Conservation (phyloP, 495 filamentous ascomycete species). For the Trichoderma asperelloides region DNA sequence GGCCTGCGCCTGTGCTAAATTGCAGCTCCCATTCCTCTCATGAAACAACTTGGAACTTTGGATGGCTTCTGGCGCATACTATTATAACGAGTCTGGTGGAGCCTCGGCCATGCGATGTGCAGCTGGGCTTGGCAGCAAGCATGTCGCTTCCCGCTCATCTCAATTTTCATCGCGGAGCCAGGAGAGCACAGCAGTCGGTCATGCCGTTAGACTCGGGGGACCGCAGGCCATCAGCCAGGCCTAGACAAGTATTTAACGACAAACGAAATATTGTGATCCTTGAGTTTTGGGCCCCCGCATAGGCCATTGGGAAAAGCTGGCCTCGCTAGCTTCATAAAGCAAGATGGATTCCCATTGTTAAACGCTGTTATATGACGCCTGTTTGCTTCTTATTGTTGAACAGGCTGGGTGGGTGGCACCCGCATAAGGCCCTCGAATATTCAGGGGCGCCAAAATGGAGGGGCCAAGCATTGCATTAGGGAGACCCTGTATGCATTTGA, state of each 20-base stretch:
- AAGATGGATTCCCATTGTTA: background rate
- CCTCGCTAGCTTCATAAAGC: background rate
- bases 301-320: background rate
- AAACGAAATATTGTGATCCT: background rate
- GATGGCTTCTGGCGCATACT: background rate
- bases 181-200: slow-evolving; percentile 3
- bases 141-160: slow-evolving; percentile 6
- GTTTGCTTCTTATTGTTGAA: background rate
- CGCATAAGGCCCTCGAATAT: background rate
- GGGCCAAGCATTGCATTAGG: slow-evolving; percentile 1
- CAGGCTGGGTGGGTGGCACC: background rate
- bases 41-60: background rate
- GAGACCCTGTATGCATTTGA: slow-evolving; percentile 1
- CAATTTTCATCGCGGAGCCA: background rate
- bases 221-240: background rate
- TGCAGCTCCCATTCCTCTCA: background rate
- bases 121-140: background rate
- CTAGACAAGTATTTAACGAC: background rate
- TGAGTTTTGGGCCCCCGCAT: background rate
- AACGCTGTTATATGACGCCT: background rate
- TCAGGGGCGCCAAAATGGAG: slow-evolving; percentile 3
- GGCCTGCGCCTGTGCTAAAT: background rate
- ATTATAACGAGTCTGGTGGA: slow-evolving; percentile 1
- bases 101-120: background rate
- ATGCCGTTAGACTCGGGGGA: background rate